These are phyloP conservation scores for Phytophthora pseudosyringae DNA, from an alignment of 352 stramenopile genomes.

Conservation along the genomic window DNA sequence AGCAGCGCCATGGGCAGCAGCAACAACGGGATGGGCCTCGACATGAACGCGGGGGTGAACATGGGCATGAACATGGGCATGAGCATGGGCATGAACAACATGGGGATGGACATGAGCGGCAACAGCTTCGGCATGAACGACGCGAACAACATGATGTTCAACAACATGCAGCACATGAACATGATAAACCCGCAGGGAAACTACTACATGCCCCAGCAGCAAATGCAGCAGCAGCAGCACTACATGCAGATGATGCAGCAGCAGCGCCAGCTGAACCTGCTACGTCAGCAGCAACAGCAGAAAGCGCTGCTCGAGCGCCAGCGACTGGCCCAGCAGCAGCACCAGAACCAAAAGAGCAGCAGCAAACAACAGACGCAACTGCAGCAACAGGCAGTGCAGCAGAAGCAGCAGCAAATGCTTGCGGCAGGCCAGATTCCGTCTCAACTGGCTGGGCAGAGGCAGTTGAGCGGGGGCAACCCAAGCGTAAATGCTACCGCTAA, in stretches of 20 bases:
- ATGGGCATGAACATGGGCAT: constrained; percentile 62
- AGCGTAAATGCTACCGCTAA: constrained; percentile 23
- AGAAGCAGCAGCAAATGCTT: constrained; percentile 51
- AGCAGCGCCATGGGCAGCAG: constrained; percentile 35
- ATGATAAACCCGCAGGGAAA: constrained; percentile 81
- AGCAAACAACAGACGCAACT: constrained; percentile 32
- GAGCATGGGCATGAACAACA: constrained; percentile 63
- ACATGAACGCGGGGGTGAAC: constrained; percentile 59
- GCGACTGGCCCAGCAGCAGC: constrained; percentile 41
- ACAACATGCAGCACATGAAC: constrained; percentile 74
- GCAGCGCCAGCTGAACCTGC: constrained; percentile 42
- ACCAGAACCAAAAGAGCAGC: constrained; percentile 30
- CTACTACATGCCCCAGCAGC: constrained; percentile 72
- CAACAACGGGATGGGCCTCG: constrained; percentile 34
- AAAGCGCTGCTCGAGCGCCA: constrained; percentile 42
- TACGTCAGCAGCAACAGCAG: constrained; percentile 49
- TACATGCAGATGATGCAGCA: constrained; percentile 69
- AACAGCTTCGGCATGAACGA: constrained; percentile 63
- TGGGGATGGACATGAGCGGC: constrained; percentile 68
- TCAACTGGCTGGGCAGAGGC: constrained; percentile 40
- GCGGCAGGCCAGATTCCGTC: constrained; percentile 25
- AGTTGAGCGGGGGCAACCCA: constrained; percentile 34
- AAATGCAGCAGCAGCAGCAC: constrained; percentile 85
- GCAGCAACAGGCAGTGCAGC: constrained; percentile 43
- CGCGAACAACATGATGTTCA: constrained; percentile 74